Conservation (phyloP, 176 grass and related monocot species). For the Musa acuminata region DNA sequence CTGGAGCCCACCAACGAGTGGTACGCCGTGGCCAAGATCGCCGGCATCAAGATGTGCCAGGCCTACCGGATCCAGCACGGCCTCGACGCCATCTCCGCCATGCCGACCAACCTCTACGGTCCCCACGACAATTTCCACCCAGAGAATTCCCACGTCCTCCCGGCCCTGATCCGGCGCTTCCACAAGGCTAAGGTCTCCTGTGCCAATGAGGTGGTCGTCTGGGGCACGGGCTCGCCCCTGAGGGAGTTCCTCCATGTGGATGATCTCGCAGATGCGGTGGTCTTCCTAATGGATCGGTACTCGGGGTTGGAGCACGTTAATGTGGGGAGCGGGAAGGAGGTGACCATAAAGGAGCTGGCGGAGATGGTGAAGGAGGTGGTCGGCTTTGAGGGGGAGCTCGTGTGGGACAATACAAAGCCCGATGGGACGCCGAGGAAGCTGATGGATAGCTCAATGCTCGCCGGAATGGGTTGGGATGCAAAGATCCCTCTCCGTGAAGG, state of each 20-base stretch:
- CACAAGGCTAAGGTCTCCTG: conserved; percentile 44
- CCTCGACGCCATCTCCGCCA: conserved; percentile 58
- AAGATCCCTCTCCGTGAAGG: conserved; percentile 46
- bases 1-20: conserved; percentile 89
- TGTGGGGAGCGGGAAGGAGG: conserved; percentile 56
- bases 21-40: conserved; percentile 80
- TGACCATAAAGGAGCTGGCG: conserved; percentile 49
- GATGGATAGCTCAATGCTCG: conserved; percentile 52
- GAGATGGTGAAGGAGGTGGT: conserved; percentile 60
- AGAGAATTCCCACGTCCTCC: conserved; percentile 53
- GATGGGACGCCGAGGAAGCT: conserved; percentile 48
- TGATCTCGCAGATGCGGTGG: conserved; percentile 50
- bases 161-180: conserved; percentile 66
- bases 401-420: conserved; percentile 41
- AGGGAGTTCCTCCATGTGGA: conserved; percentile 67
- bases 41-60: conserved; percentile 85
- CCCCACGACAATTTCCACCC: conserved; percentile 69
- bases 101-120: conserved; percentile 83
- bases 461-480: conserved; percentile 48
- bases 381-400: conserved; percentile 36
- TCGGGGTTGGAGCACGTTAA: conserved; percentile 62
- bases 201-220: conserved; percentile 47
- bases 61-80: conserved; percentile 75
- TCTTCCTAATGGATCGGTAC: conserved; percentile 71
- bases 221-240: conserved; percentile 47